These are phyloP conservation scores for Coemansia biformis DNA, from an alignment of 192 early-diverging fungal species.

Conservation along the genomic window DNA sequence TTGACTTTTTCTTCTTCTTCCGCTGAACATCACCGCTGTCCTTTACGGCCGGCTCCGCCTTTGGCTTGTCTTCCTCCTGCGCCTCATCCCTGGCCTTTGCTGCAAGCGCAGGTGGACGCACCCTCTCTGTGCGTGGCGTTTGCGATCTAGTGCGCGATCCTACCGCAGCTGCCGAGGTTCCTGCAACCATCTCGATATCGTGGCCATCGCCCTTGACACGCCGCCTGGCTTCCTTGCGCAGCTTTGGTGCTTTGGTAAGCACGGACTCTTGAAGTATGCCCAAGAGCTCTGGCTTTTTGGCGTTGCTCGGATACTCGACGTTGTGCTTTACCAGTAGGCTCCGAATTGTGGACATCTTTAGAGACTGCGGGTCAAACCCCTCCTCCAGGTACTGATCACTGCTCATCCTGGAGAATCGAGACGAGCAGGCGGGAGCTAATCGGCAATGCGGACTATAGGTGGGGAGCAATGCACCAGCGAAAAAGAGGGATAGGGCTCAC, in stretches of 20 bases:
- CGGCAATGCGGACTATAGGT: no score
- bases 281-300: slow-evolving; percentile 43
- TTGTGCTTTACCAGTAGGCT: slow-evolving; percentile 36
- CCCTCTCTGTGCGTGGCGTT: slow-evolving; percentile 10
- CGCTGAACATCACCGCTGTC: background rate
- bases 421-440: no score
- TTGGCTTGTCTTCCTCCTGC: background rate
- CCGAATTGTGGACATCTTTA: slow-evolving; percentile 36
- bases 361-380: slow-evolving; percentile 41
- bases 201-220: slow-evolving; percentile 25
- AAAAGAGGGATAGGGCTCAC: no score
- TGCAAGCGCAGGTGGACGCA: background rate
- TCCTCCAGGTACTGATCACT: slow-evolving; percentile 30
- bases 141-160: slow-evolving; percentile 16
- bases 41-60: background rate
- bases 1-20: slow-evolving; percentile 9
- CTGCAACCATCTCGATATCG: slow-evolving; percentile 30
- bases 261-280: slow-evolving; percentile 17
- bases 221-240: slow-evolving; percentile 38
- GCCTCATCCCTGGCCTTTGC: background rate
- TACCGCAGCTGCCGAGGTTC: slow-evolving; percentile 1
- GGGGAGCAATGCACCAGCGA: no score
- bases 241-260: slow-evolving; percentile 15
- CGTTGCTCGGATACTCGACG: slow-evolving; percentile 34
- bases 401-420: slow-evolving; percentile 17